Conservation (phyloP, 768 basidiomycete genomes). For the Panellus pusillus region DNA sequence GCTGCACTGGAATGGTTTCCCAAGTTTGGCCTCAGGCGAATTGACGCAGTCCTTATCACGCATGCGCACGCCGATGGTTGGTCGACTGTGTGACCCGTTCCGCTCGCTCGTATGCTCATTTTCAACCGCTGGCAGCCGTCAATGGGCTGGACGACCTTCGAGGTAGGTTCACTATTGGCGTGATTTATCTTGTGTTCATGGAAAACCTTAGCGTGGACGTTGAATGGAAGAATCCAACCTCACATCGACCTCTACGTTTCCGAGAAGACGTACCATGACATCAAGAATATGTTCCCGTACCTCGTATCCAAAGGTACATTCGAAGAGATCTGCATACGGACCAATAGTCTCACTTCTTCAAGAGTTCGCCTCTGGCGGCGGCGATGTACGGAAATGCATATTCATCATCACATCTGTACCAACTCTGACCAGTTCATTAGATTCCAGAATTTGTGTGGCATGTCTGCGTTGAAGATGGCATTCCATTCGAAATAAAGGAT, state of each 20-base stretch:
- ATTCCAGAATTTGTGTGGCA: constrained; percentile 85
- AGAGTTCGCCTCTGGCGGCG: constrained; percentile 77
- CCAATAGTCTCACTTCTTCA: not conserved
- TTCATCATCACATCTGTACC: not conserved
- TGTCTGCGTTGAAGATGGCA: constrained; percentile 63
- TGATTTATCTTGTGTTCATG: constrained; percentile 4
- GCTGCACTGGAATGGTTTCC: constrained; percentile 54
- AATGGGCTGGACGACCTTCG: constrained; percentile 89
- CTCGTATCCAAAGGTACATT: constrained; percentile 53
- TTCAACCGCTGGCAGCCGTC: constrained; percentile 51
- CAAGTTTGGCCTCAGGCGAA: constrained; percentile 63
- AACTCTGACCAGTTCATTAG: constrained; percentile 33
- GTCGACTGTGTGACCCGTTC: constrained; percentile 2
- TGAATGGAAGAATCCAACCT: constrained; percentile 59
- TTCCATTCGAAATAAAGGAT: constrained; percentile 65
- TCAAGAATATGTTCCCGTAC: constrained; percentile 79
- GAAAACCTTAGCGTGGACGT: constrained; percentile 64
- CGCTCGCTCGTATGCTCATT: not conserved
- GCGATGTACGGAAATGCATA: constrained; percentile 51
- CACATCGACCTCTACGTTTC: constrained; percentile 78
- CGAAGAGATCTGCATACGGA: not conserved
- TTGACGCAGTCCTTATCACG: constrained; percentile 69
- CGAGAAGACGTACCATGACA: constrained; percentile 59
- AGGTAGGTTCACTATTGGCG: constrained; percentile 43
- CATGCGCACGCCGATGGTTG: constrained; percentile 84